A percentile compares a stretch with the other conserved stretches of the same genome.
phyloP scores from a whole-genome alignment of 2,329 filamentous ascomycete species.

The Lasiodiplodia hormozganensis region DNA sequence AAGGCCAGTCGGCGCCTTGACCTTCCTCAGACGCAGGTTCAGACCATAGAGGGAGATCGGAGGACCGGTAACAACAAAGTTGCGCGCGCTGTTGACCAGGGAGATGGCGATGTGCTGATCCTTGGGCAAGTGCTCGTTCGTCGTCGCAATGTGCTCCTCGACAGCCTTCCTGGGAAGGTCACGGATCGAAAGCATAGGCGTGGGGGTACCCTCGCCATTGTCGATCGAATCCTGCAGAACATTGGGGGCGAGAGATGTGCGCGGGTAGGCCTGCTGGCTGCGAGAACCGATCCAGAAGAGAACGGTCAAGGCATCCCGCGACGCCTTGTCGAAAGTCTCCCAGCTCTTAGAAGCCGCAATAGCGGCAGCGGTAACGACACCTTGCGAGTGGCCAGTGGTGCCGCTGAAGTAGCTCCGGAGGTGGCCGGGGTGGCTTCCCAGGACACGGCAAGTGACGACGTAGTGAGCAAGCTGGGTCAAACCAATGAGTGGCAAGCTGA shows the following conservation, averaged over 20 bases:
- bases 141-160: conserved; percentile 95
- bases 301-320: conserved; percentile 82
- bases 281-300: conserved; percentile 98
- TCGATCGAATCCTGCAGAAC: conserved; percentile 93
- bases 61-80: conserved; percentile 95
- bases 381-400: conserved; percentile 95
- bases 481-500: conserved; percentile 95
- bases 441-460: conserved; percentile 87
- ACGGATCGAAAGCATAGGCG: conserved; percentile 96
- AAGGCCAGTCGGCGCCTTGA: conserved; percentile 95
- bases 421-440: conserved; percentile 88
- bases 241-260: conserved; percentile 88
- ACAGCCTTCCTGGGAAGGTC: conserved; percentile 88
- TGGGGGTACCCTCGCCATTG: conserved; percentile 92
- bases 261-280: conserved; percentile 96
- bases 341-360: conserved; percentile 91
- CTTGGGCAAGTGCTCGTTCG: conserved; percentile 92
- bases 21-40: conserved; percentile 92
- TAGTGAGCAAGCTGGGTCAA: conserved; percentile 96
- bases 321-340: conserved; percentile 86
- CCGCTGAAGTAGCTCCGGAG: conserved; percentile 84
- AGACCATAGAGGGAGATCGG: conserved; percentile 96
- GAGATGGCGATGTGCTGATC: conserved; percentile 96
- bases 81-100: conserved; percentile 93
- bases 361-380: conserved; percentile 89